Base-by-base conservation (phyloP, 2,329 filamentous ascomycete species). In the Knoxdaviesia capensis region DNA sequence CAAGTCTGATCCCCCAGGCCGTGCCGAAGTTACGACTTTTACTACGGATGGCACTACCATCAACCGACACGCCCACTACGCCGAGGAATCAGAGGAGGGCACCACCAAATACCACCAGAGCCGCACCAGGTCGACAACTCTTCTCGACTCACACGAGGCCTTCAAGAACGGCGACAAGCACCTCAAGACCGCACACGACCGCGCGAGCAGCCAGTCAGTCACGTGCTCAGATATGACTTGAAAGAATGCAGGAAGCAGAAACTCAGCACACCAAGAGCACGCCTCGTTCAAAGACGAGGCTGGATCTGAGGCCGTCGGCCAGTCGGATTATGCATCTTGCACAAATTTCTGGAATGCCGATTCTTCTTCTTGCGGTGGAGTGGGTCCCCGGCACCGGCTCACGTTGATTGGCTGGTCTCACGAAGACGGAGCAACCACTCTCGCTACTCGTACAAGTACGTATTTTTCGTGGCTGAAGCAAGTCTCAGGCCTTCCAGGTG, bases 21-120 rank as follows among this genome's bases (percentile, higher is more conserved):
- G 51, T 34, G 46, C 53, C 5, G 35, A 45, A 5, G 31, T 56
- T 42, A 48, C 47, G 3, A 56, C 52, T 0, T 54, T 55, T 38
- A 48, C 48, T 28, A 52, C 51, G 1, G 42, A 56, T 32, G 54
- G 54, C 11, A 44, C 38, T 2, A 45, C 31, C 9, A 31, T 56
- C 32, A 46, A 52, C 39, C 37, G 51, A 6, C 56, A 40, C n/a
- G 50, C 53, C 1, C 53, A 56, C 28, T 51, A 55, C 39, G 45
- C 52, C 9, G 38, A 40, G 1, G 7, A 4, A 11, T 35, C 49
- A 4, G 35, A 41, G 10, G 40, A 49, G 6, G 49, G 48, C 20
- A 43, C 34, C 5, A 6, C 48, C 5, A 3, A 50, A 38, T 53
- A 53, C 38, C 48, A 53, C 46, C 50, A 54, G 42, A 50, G 48